A percentile compares a stretch with the other conserved stretches of the same genome.
Evolutionary conservation across 495 filamentous ascomycete genomes (phyloP).

Genomic region (Hyphodiscus hymeniophilus): DNA sequence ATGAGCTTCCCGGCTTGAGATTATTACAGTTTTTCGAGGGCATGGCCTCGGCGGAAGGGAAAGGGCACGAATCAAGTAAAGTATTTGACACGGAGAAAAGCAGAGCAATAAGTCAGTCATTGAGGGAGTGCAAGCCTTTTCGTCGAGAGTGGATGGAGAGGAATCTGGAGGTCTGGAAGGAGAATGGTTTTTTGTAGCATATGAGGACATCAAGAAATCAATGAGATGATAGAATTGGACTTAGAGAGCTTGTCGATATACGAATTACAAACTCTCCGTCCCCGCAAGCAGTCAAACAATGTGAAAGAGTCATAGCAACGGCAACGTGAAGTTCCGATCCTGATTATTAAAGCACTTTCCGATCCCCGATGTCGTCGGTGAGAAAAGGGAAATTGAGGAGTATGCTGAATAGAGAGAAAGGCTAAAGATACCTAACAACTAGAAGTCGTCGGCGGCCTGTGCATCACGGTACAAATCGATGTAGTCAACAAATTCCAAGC

Average conservation of each 20-base stretch:
- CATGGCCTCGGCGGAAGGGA: slow-evolving; percentile 18
- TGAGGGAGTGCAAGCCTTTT: slow-evolving; percentile 12
- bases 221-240: too few species aligned
- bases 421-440: too few species aligned
- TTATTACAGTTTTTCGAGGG: slow-evolving; percentile 20
- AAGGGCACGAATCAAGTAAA: slow-evolving; percentile 5
- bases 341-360: too few species aligned
- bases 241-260: too few species aligned
- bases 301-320: too few species aligned
- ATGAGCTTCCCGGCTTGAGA: slow-evolving; percentile 13
- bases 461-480: too few species aligned
- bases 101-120: not conserved
- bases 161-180: slow-evolving; percentile 15
- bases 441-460: too few species aligned
- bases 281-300: too few species aligned
- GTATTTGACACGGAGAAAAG: slow-evolving; percentile 19
- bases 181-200: slow-evolving; percentile 10
- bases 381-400: not conserved
- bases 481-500: too few species aligned
- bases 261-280: too few species aligned
- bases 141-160: slow-evolving; percentile 6
- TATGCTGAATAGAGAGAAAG: too few species aligned
- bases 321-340: too few species aligned
- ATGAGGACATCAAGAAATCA: not conserved
- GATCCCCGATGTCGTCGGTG: not conserved